Evolutionary conservation across 352 stramenopile species (phyloP).

Genomic region (Globisporangium okanoganense): DNA sequence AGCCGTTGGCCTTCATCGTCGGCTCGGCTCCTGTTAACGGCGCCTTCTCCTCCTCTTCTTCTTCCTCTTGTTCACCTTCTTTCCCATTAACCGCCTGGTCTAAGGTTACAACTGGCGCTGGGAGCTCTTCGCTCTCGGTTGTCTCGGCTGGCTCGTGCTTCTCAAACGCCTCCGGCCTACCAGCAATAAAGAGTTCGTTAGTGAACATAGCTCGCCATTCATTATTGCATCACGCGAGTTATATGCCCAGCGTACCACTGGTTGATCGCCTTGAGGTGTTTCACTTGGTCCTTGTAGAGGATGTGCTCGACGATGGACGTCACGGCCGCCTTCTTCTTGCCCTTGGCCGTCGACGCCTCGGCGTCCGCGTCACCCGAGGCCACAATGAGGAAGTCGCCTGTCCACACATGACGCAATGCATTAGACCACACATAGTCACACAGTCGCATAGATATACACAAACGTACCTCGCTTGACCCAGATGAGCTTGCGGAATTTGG

Average conservation of each 20-base stretch:
- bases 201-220: background rate
- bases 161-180: constrained; percentile 60
- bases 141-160: constrained; percentile 9
- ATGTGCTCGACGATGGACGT: constrained; percentile 94
- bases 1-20: constrained; percentile 28
- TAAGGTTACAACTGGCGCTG: background rate
- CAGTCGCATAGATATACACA: background rate
- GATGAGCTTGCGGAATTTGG: constrained; percentile 98
- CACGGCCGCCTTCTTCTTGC: constrained; percentile 88
- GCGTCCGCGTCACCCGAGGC: constrained; percentile 61
- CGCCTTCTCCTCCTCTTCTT: constrained; percentile 16
- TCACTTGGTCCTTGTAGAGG: constrained; percentile 98
- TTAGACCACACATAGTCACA: background rate
- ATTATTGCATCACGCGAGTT: background rate
- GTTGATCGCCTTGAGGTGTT: constrained; percentile 93
- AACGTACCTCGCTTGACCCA: constrained; percentile 93
- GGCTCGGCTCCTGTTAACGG: background rate
- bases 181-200: background rate
- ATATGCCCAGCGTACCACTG: constrained; percentile 65
- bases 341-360: constrained; percentile 70
- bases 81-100: background rate
- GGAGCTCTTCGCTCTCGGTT: constrained; percentile 6
- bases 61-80: constrained; percentile 12
- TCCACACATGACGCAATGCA: background rate
- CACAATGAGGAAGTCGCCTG: constrained; percentile 96